A percentile compares a stretch with the other conserved stretches of the same genome.
Evolutionary conservation across 139 green algal genomes (phyloP).

Genomic region (Closterium sp.): DNA sequence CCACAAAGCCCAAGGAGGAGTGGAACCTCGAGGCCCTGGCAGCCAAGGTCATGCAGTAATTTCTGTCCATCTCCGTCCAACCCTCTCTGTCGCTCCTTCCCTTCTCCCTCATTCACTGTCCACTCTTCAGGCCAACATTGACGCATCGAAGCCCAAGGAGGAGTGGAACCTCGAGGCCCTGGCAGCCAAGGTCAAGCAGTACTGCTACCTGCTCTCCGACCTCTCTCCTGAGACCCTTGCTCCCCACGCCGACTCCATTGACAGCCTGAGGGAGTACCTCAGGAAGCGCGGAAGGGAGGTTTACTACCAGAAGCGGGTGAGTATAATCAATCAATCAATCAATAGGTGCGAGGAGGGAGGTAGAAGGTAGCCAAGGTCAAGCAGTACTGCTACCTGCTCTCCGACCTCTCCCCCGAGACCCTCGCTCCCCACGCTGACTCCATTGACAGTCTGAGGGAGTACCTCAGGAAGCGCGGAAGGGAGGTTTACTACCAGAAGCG

Average conservation of each 20-base stretch:
- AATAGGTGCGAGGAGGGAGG: too few species aligned
- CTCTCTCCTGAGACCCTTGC: constrained; percentile 49
- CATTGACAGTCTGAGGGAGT: too few species aligned
- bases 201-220: constrained; percentile 10
- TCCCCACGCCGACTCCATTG: too few species aligned
- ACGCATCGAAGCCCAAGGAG: constrained; percentile 59
- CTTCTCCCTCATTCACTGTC: background rate
- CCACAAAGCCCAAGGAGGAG: constrained; percentile 60
- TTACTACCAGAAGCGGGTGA: too few species aligned
- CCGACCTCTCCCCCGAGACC: background rate
- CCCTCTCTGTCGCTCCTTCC: background rate
- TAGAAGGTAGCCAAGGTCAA: constrained; percentile 83
- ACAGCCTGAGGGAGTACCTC: too few species aligned
- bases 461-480: too few species aligned
- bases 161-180: constrained; percentile 85
- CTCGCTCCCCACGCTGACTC: too few species aligned
- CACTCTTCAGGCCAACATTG: constrained; percentile 81
- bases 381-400: constrained; percentile 62
- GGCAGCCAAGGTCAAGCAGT: constrained; percentile 85
- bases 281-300: too few species aligned
- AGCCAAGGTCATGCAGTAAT: constrained; percentile 86
- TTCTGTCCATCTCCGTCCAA: constrained; percentile 71
- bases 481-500: too few species aligned
- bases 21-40: constrained; percentile 84
- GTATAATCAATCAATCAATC: too few species aligned